phyloP scores from a whole-genome alignment of 2,329 filamentous ascomycete species.

The Tolypocladium tundrense region DNA sequence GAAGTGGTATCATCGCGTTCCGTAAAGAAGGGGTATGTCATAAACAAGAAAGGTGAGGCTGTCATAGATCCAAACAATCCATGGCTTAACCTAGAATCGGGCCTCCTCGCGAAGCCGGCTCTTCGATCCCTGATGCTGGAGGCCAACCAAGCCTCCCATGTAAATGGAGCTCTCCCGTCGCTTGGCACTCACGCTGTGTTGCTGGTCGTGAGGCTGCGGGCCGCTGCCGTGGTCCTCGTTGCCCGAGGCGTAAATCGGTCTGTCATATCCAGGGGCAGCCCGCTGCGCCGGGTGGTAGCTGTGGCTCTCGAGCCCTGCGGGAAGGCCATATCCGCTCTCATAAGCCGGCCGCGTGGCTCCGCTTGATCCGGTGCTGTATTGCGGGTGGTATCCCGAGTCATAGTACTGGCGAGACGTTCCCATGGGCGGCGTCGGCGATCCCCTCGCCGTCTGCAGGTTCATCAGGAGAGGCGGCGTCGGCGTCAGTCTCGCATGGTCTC shows the following conservation, averaged over 20 bases:
- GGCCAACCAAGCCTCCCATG: constrained; percentile 34
- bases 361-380: constrained; percentile 22
- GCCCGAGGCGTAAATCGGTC: constrained; percentile 21
- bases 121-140: constrained; percentile 40
- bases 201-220: constrained; percentile 3
- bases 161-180: constrained; percentile 54
- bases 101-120: constrained; percentile 45
- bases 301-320: constrained; percentile 13
- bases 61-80: background rate
- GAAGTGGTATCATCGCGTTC: background rate
- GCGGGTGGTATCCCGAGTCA: constrained; percentile 31
- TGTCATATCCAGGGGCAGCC: constrained; percentile 25
- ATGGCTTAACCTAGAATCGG: constrained; percentile 24
- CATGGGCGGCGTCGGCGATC: constrained; percentile 34
- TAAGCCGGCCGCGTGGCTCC: constrained; percentile 29
- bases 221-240: constrained; percentile 11
- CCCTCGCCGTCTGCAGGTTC: constrained; percentile 19
- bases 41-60: background rate
- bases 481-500: constrained; percentile 23
- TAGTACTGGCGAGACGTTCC: constrained; percentile 22
- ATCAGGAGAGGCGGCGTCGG: constrained; percentile 40
- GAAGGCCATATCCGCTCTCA: constrained; percentile 28
- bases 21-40: background rate
- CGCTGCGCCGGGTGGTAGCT: constrained; percentile 9
- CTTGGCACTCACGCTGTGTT: constrained; percentile 24